These are phyloP conservation scores for Saprolegnia parasitica DNA, from an alignment of 352 stramenopile species.

Conservation along the genomic window DNA sequence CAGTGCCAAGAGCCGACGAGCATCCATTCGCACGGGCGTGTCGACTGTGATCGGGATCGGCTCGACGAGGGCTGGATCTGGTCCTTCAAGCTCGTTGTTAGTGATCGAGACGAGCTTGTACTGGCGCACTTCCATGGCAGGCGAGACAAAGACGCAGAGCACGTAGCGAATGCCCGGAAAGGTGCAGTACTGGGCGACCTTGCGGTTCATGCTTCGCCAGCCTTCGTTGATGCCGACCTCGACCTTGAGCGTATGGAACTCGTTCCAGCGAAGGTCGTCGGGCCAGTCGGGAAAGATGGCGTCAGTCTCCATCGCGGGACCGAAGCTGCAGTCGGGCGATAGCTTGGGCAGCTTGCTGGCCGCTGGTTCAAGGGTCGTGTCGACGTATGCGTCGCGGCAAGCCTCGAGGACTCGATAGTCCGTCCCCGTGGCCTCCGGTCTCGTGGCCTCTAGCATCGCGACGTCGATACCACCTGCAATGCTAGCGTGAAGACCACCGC, in stretches of 20 bases:
- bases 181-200: background rate
- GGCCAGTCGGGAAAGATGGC: background rate
- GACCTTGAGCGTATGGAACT: constrained; percentile 29
- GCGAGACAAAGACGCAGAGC: background rate
- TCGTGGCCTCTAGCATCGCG: no score
- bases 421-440: no score
- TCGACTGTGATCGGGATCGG: background rate
- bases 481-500: no score
- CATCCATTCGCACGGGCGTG: background rate
- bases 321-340: constrained; percentile 15
- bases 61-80: background rate
- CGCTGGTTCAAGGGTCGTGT: no score
- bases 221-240: constrained; percentile 7
- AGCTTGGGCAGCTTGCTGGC: background rate
- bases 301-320: background rate
- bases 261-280: background rate
- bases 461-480: no score
- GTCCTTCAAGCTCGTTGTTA: background rate
- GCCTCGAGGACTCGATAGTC: no score
- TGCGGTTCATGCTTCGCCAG: constrained; percentile 1
- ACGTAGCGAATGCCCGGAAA: constrained; percentile 25
- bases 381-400: no score
- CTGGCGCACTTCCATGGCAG: background rate
- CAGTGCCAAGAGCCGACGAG: no score
- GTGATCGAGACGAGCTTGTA: background rate